Percentiles rank a stretch among this genome's conserved stretches.
phyloP scores from a whole-genome alignment of 352 stramenopile species.

The Thalassiosira delicatula region DNA sequence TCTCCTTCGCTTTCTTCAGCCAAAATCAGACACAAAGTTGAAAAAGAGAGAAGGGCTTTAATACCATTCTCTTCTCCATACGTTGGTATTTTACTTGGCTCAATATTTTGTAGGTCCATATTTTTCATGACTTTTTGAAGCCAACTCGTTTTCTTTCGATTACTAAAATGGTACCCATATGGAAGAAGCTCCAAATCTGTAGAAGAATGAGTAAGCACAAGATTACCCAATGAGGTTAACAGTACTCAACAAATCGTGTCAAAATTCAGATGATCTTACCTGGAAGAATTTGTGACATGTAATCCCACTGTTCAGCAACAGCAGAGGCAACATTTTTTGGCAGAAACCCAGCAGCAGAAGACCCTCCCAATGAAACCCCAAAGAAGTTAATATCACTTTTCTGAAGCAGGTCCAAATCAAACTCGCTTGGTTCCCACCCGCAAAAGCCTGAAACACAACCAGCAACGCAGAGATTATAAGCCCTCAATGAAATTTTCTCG shows the following conservation, averaged over 20 bases:
- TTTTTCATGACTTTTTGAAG: conserved; percentile 65
- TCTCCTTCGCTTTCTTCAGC: conserved; percentile 48
- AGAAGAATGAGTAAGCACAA: too few relatives aligned
- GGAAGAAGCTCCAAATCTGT: conserved; percentile 48
- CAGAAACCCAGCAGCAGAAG: conserved; percentile 62
- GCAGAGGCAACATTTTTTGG: conserved; percentile 25
- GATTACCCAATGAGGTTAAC: too few relatives aligned
- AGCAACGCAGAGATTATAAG: conserved; percentile 79
- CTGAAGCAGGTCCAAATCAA: conserved; percentile 71
- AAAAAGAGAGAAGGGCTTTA: conserved; percentile 71
- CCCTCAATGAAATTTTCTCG: conserved; percentile 62
- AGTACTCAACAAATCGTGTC: too few relatives aligned
- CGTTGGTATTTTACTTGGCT: conserved; percentile 52
- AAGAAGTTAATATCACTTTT: conserved; percentile 66
- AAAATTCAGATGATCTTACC: not conserved
- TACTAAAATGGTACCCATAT: conserved; percentile 41
- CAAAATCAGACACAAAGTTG: conserved; percentile 65
- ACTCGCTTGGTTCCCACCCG: conserved; percentile 77
- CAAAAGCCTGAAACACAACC: conserved; percentile 81
- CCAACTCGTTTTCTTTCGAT: conserved; percentile 64
- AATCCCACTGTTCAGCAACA: conserved; percentile 68
- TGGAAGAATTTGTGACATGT: conserved; percentile 54
- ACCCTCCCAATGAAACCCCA: conserved; percentile 68
- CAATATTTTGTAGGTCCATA: conserved; percentile 45
- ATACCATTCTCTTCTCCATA: conserved; percentile 75